Base-by-base conservation (phyloP, 202 grass and related monocot genomes). In the Dendrocalamus latiflorus region DNA sequence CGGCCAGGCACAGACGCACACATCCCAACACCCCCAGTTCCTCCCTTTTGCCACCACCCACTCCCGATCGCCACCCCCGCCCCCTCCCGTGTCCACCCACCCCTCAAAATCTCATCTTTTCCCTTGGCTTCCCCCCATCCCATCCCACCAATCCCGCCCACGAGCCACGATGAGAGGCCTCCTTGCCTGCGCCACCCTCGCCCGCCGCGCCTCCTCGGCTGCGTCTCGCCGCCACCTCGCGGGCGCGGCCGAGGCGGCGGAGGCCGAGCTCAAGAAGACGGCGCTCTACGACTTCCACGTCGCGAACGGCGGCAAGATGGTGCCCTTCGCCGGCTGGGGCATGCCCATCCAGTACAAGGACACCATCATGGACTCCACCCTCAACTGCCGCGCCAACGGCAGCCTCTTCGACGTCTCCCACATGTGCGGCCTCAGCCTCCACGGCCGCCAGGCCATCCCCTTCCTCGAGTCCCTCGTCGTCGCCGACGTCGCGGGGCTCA, bases 271-370 rank as follows among this genome's bases (percentile, higher is more conserved):
- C 9, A 99, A 95, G 89, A 99, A 87, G 79, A 99, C 96, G 37
- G 89, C 91, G 36, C 87, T 99, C n/a, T 82, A 92, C 87, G 96
- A 99, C 72, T 90, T 93, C 78, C 94, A 94, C 75, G 88, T 94
- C 56, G 84, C 86, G 26, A 37, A 94, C 47, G 92, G 96, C 54
- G 96, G 85, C 16, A 99, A 99, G 91, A 94, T 99, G 96, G 96
- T 99, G 78, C 93, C 96, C 2, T 99, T 99, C 91, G 93, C 92
- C 0, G 95, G 95, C 0, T 98, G 95, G 95, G 91, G 90, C 92
- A 98, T 98, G 92, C 95, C 95, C 49, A 91, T 98, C 72, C 95
- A 98, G 89, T 93, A 98, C 89, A 91, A 84, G 85, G 96, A 99
- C 84, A 88, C 81, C 85, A 99, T 99, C 93, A 99, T 96, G 96